Evolutionary conservation across 495 filamentous ascomycete genomes (phyloP), one percentile per base, ranked within the genome.

Genomic region (Rhizodiscina lignyota): DNA sequence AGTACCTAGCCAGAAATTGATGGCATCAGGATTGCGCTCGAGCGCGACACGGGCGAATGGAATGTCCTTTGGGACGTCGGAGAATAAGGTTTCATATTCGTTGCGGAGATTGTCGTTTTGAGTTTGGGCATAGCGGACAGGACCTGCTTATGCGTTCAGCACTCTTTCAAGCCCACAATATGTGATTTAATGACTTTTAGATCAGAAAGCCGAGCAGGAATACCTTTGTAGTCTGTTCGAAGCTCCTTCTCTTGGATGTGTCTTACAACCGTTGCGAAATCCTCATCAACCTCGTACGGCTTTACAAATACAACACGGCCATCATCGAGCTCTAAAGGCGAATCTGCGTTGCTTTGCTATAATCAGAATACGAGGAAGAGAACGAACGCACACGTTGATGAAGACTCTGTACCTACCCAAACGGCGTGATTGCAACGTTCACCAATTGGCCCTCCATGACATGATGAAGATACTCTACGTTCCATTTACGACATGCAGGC

Each of bases 1-100:
- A n/a, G n/a, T n/a, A 41, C 38, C 80, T 41, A 86, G 69, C 80
- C 80, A 86, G 41, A 86, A 54, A 49, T 86, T 86, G 41, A 79
- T 66, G 13, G 80, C 79, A 30, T 85, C 79, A 0, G 79, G 74
- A 1, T 43, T 33, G 24, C 59, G 48, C 15, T 64, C 56, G 0
- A 86, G 62, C 0, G 77, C 77, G 36, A 77, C 68, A 21, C 68
- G 64, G 0, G 77, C 80, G 49, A 72, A 86, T 16, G 69, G 60
- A 30, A 85, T 72, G 39, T 63, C 56, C 11, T 42, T 42, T 12
- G 66, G 67, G 1, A 77, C 61, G 43, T 74, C 59, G 1, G 56
- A 31, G 47, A 66, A 67, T 4, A 86, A 66, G 2, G 54, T 22
- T 1, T 43, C 19, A 53, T 82, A 86, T 49, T 86, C 80, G 39